These are phyloP conservation scores for Nematocida minor DNA, from an alignment of 371 early-diverging fungal genomes.

Conservation along the genomic window DNA sequence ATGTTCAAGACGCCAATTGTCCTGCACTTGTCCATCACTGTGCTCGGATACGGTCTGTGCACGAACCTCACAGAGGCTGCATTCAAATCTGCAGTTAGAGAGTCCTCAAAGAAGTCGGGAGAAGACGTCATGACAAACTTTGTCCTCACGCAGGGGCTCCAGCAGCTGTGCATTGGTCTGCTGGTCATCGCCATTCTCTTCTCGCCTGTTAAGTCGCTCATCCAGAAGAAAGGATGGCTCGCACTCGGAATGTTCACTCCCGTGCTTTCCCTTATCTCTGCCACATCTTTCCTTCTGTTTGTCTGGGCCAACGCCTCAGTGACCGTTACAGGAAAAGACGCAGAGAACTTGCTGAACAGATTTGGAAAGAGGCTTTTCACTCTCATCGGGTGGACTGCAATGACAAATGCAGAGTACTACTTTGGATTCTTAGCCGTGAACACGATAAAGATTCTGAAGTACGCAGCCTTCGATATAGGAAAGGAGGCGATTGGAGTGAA, in stretches of 20 bases:
- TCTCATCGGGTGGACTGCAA: neutral
- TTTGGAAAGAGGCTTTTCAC: neutral
- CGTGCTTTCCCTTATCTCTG: slow-evolving; percentile 28
- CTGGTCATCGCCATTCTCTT: slow-evolving; percentile 59
- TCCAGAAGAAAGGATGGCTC: slow-evolving; percentile 60
- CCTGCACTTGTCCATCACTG: slow-evolving; percentile 60
- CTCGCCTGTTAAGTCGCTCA: slow-evolving; percentile 57
- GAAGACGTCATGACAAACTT: slow-evolving; percentile 50
- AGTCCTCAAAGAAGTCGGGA: slow-evolving; percentile 39
- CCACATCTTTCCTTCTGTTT: neutral
- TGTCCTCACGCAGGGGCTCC: slow-evolving; percentile 43
- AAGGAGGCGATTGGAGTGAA: slow-evolving; percentile 64
- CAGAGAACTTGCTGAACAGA: neutral
- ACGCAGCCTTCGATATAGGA: slow-evolving; percentile 64
- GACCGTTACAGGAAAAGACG: neutral
- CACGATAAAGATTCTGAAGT: slow-evolving; percentile 61
- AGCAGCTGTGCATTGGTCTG: slow-evolving; percentile 58
- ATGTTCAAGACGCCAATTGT: slow-evolving; percentile 60
- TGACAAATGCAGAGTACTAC: neutral
- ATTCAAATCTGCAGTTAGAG: slow-evolving; percentile 54
- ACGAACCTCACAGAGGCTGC: slow-evolving; percentile 63
- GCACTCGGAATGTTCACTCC: slow-evolving; percentile 62
- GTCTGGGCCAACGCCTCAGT: slow-evolving; percentile 16
- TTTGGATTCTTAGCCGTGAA: slow-evolving; percentile 30
- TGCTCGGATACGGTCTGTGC: slow-evolving; percentile 60